phyloP scores from a whole-genome alignment of 2,329 filamentous ascomycete genomes.

The Paraconiothyrium sp. region DNA sequence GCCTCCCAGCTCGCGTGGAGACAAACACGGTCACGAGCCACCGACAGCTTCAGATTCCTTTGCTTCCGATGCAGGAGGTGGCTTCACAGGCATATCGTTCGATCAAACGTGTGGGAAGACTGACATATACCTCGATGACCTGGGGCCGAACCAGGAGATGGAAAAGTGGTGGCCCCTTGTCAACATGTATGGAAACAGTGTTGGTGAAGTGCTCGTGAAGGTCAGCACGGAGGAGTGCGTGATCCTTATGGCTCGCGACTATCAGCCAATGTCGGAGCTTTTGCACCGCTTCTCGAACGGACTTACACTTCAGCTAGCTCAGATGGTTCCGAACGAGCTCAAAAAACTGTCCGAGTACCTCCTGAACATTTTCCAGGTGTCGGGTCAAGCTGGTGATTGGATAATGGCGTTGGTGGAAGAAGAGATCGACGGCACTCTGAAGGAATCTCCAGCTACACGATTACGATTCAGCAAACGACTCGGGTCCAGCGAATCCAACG shows the following conservation, averaged over 20 bases:
- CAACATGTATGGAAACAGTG: conserved; percentile 76
- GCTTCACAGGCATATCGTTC: conserved; percentile 58
- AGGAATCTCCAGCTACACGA: conserved; percentile 75
- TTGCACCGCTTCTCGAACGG: conserved; percentile 86
- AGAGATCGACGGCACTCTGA: conserved; percentile 92
- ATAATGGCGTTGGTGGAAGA: conserved; percentile 93
- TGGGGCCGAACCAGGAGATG: conserved; percentile 78
- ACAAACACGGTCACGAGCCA: conserved; percentile 51
- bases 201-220: conserved; percentile 87
- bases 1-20: conserved; percentile 50
- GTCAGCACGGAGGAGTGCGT: conserved; percentile 88
- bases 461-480: conserved; percentile 75
- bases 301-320: conserved; percentile 84
- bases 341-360: conserved; percentile 85
- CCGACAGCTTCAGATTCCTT: conserved; percentile 40
- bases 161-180: conserved; percentile 87
- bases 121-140: conserved; percentile 81
- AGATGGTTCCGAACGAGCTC: conserved; percentile 79
- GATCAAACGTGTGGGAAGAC: conserved; percentile 72
- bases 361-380: conserved; percentile 94
- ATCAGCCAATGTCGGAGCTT: conserved; percentile 81
- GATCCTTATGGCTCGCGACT: conserved; percentile 86
- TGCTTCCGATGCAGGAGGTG: conserved; percentile 48
- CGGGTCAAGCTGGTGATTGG: conserved; percentile 85
- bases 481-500: conserved; percentile 74